Conservation (phyloP, 192 early-diverging fungal species). For the Linnemannia zychae region DNA sequence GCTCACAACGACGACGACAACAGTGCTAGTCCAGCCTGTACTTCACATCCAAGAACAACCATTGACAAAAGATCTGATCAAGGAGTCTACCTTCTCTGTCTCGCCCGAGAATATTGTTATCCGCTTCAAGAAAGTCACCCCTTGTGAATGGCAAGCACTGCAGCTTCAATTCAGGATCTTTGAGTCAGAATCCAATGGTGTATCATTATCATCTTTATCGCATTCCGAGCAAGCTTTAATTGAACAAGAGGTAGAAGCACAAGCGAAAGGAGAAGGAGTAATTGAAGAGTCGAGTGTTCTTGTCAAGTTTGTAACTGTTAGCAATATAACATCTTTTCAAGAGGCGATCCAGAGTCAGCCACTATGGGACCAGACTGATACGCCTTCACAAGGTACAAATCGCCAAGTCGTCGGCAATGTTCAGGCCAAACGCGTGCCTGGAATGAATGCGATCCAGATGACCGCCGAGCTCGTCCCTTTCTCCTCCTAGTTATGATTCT, state of each 20-base stretch:
- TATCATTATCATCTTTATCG: neutral
- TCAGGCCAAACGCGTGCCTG: constrained; percentile 31
- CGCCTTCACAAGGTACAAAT: too few relatives aligned
- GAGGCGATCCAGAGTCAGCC: constrained; percentile 16
- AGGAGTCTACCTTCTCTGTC: constrained; percentile 20
- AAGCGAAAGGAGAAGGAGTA: neutral
- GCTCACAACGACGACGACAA: neutral
- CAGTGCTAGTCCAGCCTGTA: neutral
- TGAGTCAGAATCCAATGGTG: neutral
- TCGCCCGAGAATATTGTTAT: constrained; percentile 31
- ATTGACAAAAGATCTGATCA: neutral
- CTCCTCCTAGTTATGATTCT: neutral
- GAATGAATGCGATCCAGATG: constrained; percentile 32
- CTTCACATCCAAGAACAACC: neutral
- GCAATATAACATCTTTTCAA: constrained; percentile 4
- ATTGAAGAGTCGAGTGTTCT: neutral
- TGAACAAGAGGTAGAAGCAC: too few relatives aligned
- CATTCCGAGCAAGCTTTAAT: neutral
- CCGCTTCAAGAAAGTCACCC: constrained; percentile 9
- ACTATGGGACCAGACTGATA: constrained; percentile 5
- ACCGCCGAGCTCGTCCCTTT: constrained; percentile 20
- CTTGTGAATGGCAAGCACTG: constrained; percentile 36
- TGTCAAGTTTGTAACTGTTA: constrained; percentile 22
- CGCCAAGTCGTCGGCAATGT: constrained; percentile 25
- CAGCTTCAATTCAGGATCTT: neutral